Evolutionary conservation across 169 alveolate species (phyloP).

Genomic region (Plasmodium cynomolgi): DNA sequence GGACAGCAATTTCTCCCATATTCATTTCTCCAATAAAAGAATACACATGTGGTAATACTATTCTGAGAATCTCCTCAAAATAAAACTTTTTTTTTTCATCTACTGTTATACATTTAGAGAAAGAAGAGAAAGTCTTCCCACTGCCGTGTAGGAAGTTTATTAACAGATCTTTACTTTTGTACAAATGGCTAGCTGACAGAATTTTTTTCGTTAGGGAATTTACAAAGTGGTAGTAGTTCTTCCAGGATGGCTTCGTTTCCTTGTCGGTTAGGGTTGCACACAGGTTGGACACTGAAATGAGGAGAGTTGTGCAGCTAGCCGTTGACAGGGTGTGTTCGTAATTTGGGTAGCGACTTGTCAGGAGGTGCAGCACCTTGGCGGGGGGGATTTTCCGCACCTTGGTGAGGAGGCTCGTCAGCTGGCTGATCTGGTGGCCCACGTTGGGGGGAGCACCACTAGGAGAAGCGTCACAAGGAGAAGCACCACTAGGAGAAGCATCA

Average conservation of each 20-base stretch:
- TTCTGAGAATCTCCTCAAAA: constrained; percentile 1
- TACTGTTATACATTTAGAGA: not conserved
- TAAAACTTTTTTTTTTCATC: constrained; percentile 1
- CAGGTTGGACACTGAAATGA: not conserved
- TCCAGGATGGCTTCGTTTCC: constrained; percentile 19
- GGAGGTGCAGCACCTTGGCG: not conserved
- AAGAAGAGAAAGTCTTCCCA: constrained; percentile 36
- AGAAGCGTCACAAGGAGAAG: not conserved
- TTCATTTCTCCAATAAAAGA: not conserved
- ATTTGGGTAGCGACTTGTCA: not conserved
- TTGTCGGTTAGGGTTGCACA: not conserved
- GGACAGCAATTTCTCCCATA: constrained; percentile 10
- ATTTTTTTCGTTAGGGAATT: constrained; percentile 1
- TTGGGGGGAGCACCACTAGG: not conserved
- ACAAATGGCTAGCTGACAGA: not conserved
- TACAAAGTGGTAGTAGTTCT: not conserved
- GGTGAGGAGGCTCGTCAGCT: constrained; percentile 4
- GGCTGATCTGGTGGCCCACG: not conserved
- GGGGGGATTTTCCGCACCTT: not conserved
- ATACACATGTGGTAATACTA: not conserved
- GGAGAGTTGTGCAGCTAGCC: not conserved
- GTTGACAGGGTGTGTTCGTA: not conserved
- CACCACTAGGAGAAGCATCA: not conserved
- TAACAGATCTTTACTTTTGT: constrained; percentile 1
- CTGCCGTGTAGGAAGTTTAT: constrained; percentile 10